Conservation (phyloP, 2,329 filamentous ascomycete species). For the Alternaria consortialis region DNA sequence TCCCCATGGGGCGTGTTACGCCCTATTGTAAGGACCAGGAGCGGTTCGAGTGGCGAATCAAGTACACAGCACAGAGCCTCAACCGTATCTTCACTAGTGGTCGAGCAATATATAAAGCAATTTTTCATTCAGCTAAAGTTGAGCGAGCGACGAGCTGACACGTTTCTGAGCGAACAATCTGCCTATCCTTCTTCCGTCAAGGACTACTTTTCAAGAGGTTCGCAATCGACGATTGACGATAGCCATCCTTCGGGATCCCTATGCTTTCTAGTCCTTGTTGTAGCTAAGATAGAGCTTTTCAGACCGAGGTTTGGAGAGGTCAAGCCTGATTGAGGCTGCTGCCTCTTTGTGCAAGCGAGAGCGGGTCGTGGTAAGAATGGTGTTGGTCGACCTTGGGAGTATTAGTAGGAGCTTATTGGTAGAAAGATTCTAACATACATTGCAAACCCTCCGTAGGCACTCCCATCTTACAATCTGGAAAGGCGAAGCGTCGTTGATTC, state of each 20-base stretch:
- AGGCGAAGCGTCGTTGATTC: conserved; percentile 48
- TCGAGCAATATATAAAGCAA: background rate
- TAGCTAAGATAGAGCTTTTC: conserved; percentile 28
- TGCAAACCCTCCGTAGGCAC: conserved; percentile 49
- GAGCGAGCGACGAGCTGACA: conserved; percentile 43
- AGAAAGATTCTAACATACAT: conserved; percentile 29
- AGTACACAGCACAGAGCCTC: background rate
- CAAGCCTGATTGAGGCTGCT: conserved; percentile 27
- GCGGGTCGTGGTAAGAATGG: conserved; percentile 50
- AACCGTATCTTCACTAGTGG: background rate
- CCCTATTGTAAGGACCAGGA: background rate
- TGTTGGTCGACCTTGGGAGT: conserved; percentile 40
- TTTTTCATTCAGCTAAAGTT: conserved; percentile 36
- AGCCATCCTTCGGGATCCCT: conserved; percentile 31
- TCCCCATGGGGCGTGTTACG: conserved; percentile 1
- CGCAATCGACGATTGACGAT: conserved; percentile 40
- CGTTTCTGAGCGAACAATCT: conserved; percentile 35
- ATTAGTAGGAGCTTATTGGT: conserved; percentile 13
- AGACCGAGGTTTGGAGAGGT: conserved; percentile 26
- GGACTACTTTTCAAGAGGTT: conserved; percentile 34
- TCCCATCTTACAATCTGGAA: conserved; percentile 53
- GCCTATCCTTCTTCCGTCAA: conserved; percentile 31
- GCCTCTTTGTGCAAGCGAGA: conserved; percentile 50
- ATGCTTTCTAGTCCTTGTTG: conserved; percentile 20
- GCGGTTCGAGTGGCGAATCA: background rate